Evolutionary conservation across 2,329 filamentous ascomycete genomes (phyloP).

Genomic region (Diatrype stigma): DNA sequence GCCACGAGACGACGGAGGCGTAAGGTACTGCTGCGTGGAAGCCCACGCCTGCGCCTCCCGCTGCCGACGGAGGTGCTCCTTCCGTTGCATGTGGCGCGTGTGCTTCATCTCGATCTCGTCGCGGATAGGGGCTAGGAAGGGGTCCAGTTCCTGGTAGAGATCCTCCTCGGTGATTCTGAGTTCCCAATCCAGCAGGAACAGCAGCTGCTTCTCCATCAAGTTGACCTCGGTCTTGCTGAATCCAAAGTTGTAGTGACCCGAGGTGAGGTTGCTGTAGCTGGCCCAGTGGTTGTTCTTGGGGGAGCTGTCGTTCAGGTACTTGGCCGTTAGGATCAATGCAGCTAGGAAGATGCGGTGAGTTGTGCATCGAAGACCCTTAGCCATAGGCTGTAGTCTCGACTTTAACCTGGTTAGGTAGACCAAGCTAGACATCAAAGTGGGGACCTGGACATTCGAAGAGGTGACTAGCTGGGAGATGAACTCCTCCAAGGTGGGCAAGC

Average conservation of each 20-base stretch:
- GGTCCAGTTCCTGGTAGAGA: conserved; percentile 80
- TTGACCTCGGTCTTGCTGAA: conserved; percentile 97
- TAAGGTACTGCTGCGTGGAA: conserved; percentile 37
- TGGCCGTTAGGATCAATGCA: conserved; percentile 78
- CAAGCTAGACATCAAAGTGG: conserved; percentile 93
- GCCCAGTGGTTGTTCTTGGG: conserved; percentile 99
- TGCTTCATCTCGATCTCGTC: conserved; percentile 49
- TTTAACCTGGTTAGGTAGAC: conserved; percentile 88
- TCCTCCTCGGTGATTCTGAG: conserved; percentile 80
- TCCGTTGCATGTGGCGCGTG: conserved; percentile 45
- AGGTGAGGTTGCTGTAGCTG: conserved; percentile 77
- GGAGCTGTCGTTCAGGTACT: conserved; percentile 97
- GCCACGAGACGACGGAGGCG: conserved; percentile 43
- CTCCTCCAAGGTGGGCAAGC: conserved; percentile 75
- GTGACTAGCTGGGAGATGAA: conserved; percentile 92
- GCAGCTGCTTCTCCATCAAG: conserved; percentile 97
- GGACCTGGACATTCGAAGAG: conserved; percentile 92
- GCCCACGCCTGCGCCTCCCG: conserved; percentile 38
- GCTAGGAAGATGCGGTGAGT: conserved; percentile 97
- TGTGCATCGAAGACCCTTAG: conserved; percentile 93
- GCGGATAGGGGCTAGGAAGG: conserved; percentile 83
- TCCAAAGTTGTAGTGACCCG: conserved; percentile 65
- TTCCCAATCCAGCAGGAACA: conserved; percentile 94
- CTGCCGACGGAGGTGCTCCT: conserved; percentile 36
- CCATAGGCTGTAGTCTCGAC: conserved; percentile 82